Conservation (phyloP, 2,329 filamentous ascomycete species). For the Diaporthe sp. region DNA sequence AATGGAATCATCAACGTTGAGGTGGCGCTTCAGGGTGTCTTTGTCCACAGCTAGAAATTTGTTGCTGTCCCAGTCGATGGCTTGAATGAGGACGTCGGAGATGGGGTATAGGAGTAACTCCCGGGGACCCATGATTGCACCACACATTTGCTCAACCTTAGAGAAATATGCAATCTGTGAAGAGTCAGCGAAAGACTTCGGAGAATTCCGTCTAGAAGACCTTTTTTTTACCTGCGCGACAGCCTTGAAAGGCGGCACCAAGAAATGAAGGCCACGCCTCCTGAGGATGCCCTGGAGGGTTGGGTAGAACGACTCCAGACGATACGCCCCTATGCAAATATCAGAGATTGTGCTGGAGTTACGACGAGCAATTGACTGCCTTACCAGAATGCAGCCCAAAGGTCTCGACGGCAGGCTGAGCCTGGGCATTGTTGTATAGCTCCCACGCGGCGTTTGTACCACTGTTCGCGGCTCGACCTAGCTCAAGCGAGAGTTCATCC, state of each 20-base stretch:
- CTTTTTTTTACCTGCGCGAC: constrained; percentile 80
- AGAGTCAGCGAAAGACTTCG: constrained; percentile 4
- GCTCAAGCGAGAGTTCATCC: constrained; percentile 76
- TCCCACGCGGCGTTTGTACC: constrained; percentile 87
- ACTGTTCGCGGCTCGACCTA: constrained; percentile 73
- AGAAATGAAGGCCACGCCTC: constrained; percentile 77
- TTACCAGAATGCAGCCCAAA: constrained; percentile 84
- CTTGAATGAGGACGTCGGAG: constrained; percentile 77
- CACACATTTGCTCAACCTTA: constrained; percentile 69
- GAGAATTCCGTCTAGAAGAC: too few relatives aligned
- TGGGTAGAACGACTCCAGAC: constrained; percentile 79
- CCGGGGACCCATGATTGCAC: constrained; percentile 85
- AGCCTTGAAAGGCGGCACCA: constrained; percentile 89
- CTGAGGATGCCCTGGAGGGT: constrained; percentile 81
- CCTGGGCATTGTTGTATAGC: constrained; percentile 84
- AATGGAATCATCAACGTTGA: constrained; percentile 76
- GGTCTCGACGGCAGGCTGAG: constrained; percentile 83
- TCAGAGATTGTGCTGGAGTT: constrained; percentile 36
- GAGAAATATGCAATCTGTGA: constrained; percentile 79
- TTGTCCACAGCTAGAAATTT: constrained; percentile 75
- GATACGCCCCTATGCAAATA: constrained; percentile 72
- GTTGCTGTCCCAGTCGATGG: constrained; percentile 76
- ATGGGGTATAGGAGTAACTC: constrained; percentile 90
- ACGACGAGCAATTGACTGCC: constrained; percentile 34
- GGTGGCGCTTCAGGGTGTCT: constrained; percentile 75